Evolutionary conservation across 1,284 basidiomycete genomes (phyloP).

Genomic region (Cryptococcus maquisensis): DNA sequence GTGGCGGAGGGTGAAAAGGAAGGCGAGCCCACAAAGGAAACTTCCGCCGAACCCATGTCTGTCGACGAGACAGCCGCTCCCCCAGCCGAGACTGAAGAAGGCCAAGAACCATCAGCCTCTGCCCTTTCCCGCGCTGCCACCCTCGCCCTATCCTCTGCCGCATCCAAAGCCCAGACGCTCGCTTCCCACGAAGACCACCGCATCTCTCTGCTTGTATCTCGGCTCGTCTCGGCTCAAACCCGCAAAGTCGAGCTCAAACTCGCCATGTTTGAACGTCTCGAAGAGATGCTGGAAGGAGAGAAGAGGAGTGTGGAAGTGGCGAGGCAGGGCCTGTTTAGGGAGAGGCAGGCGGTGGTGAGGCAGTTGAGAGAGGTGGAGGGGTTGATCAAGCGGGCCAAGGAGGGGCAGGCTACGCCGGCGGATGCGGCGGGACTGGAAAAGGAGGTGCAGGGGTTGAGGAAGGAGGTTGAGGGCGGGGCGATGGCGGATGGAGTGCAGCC

Average conservation of each 20-base stretch:
- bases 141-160: slow-evolving; percentile 82
- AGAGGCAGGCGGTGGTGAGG: slow-evolving; percentile 36
- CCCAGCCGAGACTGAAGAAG: slow-evolving; percentile 17
- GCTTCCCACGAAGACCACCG: slow-evolving; percentile 80
- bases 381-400: slow-evolving; percentile 34
- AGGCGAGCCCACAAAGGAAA: slow-evolving; percentile 12
- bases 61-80: slow-evolving; percentile 15
- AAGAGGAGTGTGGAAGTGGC: slow-evolving; percentile 46
- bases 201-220: slow-evolving; percentile 73
- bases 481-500: no score
- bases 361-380: slow-evolving; percentile 41
- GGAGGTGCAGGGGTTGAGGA: slow-evolving; percentile 6
- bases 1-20: slow-evolving; percentile 25
- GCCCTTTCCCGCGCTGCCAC: slow-evolving; percentile 68
- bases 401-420: slow-evolving; percentile 4
- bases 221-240: slow-evolving; percentile 84
- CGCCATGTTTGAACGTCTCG: slow-evolving; percentile 83
- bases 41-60: slow-evolving; percentile 13
- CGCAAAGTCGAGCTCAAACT: slow-evolving; percentile 92
- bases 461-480: no score
- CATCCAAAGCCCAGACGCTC: slow-evolving; percentile 75
- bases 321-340: slow-evolving; percentile 45
- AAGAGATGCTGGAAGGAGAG: slow-evolving; percentile 83
- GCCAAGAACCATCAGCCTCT: slow-evolving; percentile 64
- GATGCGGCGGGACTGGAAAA: slow-evolving; percentile 10